These are phyloP conservation scores for Ganoderma boninense DNA, from an alignment of 1,284 basidiomycete species.

Conservation along the genomic window DNA sequence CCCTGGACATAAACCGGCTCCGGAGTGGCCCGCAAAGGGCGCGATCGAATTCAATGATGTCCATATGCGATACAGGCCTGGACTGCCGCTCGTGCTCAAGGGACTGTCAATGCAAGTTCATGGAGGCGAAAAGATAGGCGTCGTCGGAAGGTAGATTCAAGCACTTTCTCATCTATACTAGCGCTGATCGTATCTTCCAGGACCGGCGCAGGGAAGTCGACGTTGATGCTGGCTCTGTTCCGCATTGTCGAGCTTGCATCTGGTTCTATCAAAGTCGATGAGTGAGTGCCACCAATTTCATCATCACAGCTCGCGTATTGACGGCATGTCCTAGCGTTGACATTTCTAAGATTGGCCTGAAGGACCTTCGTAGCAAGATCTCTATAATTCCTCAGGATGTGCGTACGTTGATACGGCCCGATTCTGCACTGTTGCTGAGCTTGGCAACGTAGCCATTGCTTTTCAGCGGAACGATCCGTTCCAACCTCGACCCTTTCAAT, in stretches of 20 bases:
- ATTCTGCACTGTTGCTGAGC: neutral
- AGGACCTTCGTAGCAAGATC: slow-evolving; percentile 71
- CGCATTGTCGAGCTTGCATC: slow-evolving; percentile 64
- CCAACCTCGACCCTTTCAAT: slow-evolving; percentile 38
- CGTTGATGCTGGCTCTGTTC: slow-evolving; percentile 59
- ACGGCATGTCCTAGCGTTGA: slow-evolving; percentile 50
- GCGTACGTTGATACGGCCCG: slow-evolving; percentile 6
- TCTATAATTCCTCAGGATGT: slow-evolving; percentile 92
- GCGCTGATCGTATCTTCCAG: slow-evolving; percentile 40
- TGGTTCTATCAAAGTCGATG: slow-evolving; percentile 74
- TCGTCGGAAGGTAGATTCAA: slow-evolving; percentile 59
- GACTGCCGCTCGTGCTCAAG: slow-evolving; percentile 65
- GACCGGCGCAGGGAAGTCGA: slow-evolving; percentile 83
- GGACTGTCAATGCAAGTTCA: slow-evolving; percentile 62
- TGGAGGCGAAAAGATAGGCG: slow-evolving; percentile 84
- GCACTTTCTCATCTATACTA: neutral
- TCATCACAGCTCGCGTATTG: neutral
- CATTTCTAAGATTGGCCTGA: slow-evolving; percentile 72
- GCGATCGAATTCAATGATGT: slow-evolving; percentile 62
- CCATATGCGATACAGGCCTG: slow-evolving; percentile 64
- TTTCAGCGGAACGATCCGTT: slow-evolving; percentile 38
- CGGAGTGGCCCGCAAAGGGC: slow-evolving; percentile 60
- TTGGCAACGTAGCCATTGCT: slow-evolving; percentile 29
- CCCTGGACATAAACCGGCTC: slow-evolving; percentile 57
- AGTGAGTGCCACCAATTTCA: slow-evolving; percentile 26